A percentile compares a stretch with the other conserved stretches of the same genome.
phyloP scores from a whole-genome alignment of 805 yeast species.

The Ogataea populi-albae region DNA sequence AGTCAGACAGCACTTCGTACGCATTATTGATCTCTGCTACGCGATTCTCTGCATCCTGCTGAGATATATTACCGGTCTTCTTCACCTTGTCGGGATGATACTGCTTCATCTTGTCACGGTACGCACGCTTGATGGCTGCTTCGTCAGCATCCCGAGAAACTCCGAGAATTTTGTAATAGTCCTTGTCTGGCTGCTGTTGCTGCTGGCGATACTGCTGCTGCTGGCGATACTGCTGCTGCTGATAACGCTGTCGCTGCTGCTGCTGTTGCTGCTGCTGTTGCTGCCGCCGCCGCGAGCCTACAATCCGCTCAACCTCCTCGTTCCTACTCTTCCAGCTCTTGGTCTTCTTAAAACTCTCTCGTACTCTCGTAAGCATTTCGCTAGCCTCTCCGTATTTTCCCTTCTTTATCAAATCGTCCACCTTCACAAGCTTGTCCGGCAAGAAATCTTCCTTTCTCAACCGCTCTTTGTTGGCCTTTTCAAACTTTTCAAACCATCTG shows the following conservation, averaged over 20 bases:
- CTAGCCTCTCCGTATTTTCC: constrained; percentile 39
- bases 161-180: constrained; percentile 78
- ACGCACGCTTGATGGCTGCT: constrained; percentile 73
- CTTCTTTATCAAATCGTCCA: constrained; percentile 17
- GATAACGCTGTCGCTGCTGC: constrained; percentile 41
- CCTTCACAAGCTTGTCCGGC: constrained; percentile 13
- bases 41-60: constrained; percentile 69
- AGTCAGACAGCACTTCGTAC: constrained; percentile 76
- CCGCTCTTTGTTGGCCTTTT: constrained; percentile 1
- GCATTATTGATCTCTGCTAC: constrained; percentile 95
- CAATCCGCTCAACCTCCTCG: constrained; percentile 17
- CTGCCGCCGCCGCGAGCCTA: constrained; percentile 24
- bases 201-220: constrained; percentile 38
- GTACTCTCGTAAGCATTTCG: constrained; percentile 34
- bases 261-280: constrained; percentile 36
- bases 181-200: constrained; percentile 39
- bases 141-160: constrained; percentile 65
- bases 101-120: constrained; percentile 71
- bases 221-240: constrained; percentile 46
- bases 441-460: constrained; percentile 7
- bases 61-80: constrained; percentile 50
- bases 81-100: constrained; percentile 92
- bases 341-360: constrained; percentile 38
- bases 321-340: constrained; percentile 35
- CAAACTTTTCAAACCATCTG: constrained; percentile 11